phyloP scores from a whole-genome alignment of 345 rosid species.

The Heritiera littoralis region DNA sequence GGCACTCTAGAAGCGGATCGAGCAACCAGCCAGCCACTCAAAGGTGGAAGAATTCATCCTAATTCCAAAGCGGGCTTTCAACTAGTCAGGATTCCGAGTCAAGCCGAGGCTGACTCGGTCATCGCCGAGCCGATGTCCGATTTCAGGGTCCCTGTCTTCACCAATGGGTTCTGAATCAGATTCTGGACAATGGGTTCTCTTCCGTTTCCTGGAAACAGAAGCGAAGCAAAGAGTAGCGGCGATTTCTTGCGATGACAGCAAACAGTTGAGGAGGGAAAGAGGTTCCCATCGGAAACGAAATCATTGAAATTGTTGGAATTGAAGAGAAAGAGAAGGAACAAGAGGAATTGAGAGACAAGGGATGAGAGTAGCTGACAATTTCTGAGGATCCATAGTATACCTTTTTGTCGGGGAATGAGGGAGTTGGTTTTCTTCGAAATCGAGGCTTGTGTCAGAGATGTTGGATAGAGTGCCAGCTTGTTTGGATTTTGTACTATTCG shows the following conservation, averaged over 20 bases:
- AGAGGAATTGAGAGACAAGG: conserved; percentile 46
- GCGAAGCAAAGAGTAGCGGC: conserved; percentile 41
- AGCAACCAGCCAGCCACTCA: conserved; percentile 67
- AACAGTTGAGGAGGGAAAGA: conserved; percentile 40
- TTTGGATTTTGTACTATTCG: too few species aligned
- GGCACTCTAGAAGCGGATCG: conserved; percentile 67
- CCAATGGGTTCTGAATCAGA: conserved; percentile 35
- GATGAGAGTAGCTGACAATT: conserved; percentile 54
- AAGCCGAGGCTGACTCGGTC: conserved; percentile 18
- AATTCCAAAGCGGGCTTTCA: conserved; percentile 48
- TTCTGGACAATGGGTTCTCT: conserved; percentile 42
- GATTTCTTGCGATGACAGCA: conserved; percentile 45
- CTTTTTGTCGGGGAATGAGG: conserved; percentile 25
- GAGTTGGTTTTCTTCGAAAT: conserved; percentile 36
- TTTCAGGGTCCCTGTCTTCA: conserved; percentile 5
- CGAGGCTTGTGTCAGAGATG: conserved; percentile 31
- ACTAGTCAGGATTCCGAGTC: conserved; percentile 43
- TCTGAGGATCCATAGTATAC: conserved; percentile 44
- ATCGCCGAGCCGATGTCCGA: conserved; percentile 20
- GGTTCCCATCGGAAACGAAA: conserved; percentile 24
- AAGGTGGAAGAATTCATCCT: conserved; percentile 60
- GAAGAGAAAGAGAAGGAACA: too few species aligned
- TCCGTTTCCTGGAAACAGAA: conserved; percentile 51
- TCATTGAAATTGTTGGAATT: too few species aligned
- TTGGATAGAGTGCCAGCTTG: too few species aligned